These are phyloP conservation scores for Dactylellina drechsleri DNA, from an alignment of 2,329 filamentous ascomycete species.

Conservation along the genomic window DNA sequence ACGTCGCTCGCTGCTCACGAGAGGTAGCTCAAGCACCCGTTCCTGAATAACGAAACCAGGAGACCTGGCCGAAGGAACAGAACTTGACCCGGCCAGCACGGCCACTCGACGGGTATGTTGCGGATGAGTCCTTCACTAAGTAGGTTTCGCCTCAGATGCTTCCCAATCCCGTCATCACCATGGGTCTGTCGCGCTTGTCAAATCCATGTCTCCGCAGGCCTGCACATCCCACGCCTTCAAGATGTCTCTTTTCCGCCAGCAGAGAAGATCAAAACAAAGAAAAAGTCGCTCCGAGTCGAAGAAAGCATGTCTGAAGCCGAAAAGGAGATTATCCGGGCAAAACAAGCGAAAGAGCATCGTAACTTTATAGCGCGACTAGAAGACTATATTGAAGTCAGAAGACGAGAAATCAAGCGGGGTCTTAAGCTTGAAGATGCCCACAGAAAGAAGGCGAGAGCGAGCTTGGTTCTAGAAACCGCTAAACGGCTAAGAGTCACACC, in stretches of 20 bases:
- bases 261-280: slow-evolving; percentile 15
- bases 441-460: not conserved
- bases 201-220: slow-evolving; percentile 19
- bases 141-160: slow-evolving; percentile 13
- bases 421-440: not conserved
- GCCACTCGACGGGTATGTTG: slow-evolving; percentile 21
- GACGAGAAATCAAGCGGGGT: slow-evolving; percentile 4
- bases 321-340: not conserved
- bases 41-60: too few relatives aligned
- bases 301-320: slow-evolving; percentile 19
- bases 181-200: slow-evolving; percentile 45
- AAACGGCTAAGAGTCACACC: slow-evolving; percentile 25
- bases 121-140: slow-evolving; percentile 25
- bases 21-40: too few relatives aligned
- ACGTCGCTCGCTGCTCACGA: too few relatives aligned
- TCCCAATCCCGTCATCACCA: slow-evolving; percentile 11
- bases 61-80: too few relatives aligned
- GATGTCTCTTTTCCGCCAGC: slow-evolving; percentile 25
- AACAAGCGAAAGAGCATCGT: slow-evolving; percentile 15
- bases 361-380: slow-evolving; percentile 15
- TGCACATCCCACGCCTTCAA: not conserved
- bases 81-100: not conserved
- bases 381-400: slow-evolving; percentile 13
- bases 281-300: slow-evolving; percentile 21
- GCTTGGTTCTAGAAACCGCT: slow-evolving; percentile 17